Evolutionary conservation across 1,284 basidiomycete genomes (phyloP).

Genomic region (Moniliella sp.): DNA sequence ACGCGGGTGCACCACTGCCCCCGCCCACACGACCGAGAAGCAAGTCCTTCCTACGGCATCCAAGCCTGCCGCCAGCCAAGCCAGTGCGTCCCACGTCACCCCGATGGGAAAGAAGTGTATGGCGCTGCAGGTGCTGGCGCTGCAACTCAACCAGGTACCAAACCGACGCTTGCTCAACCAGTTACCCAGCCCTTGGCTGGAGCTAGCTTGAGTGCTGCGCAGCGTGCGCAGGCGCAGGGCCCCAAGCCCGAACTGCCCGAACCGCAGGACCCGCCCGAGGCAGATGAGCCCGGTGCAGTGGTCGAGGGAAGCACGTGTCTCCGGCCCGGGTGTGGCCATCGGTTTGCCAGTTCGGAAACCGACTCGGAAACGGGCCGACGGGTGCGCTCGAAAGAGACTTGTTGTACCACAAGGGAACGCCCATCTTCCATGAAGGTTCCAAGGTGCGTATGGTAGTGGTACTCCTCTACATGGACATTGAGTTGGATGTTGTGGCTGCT

Average conservation of each 20-base stretch:
- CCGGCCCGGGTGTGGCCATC: slow-evolving; percentile 11
- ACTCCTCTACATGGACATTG: no score
- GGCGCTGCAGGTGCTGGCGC: no score
- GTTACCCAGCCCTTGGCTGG: not conserved
- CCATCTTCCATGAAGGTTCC: slow-evolving; percentile 32
- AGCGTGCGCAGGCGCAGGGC: not conserved
- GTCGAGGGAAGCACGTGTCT: slow-evolving; percentile 11
- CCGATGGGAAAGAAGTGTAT: no score
- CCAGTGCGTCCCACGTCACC: no score
- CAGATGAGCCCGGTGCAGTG: slow-evolving; percentile 6
- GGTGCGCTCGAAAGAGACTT: no score
- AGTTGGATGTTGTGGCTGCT: no score
- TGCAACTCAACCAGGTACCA: no score
- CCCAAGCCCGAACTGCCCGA: not conserved
- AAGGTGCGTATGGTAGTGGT: slow-evolving; percentile 5
- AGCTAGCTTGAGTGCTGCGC: not conserved
- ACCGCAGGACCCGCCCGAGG: slow-evolving; percentile 5
- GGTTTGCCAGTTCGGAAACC: slow-evolving; percentile 6
- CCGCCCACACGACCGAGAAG: not conserved
- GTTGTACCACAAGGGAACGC: slow-evolving; percentile 22
- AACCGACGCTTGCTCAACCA: not conserved
- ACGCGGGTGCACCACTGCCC: not conserved
- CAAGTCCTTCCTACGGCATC: not conserved
- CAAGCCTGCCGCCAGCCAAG: no score
- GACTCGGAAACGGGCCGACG: slow-evolving; percentile 9